phyloP scores from a whole-genome alignment of 768 basidiomycete species.

The Xerocomus brunneocitrinus region DNA sequence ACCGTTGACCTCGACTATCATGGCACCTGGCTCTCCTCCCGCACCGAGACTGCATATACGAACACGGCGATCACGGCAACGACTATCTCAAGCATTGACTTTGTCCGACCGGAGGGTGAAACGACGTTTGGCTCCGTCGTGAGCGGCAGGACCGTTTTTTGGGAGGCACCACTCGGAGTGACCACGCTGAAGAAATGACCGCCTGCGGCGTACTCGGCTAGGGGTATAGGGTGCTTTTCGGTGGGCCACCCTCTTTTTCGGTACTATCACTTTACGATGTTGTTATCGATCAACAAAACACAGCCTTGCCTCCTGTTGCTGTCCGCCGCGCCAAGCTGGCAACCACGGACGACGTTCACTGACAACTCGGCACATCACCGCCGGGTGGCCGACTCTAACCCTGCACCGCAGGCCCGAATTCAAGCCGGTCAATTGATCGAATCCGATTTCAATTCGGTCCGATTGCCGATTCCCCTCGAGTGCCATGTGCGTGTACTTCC shows the following conservation, averaged over 20 bases:
- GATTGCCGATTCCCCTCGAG: not conserved
- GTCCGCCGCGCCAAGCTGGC: too few species aligned
- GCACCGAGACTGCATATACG: not conserved
- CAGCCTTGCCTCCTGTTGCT: too few species aligned
- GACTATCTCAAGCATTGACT: not conserved
- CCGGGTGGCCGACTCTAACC: too few species aligned
- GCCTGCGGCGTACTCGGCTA: not conserved
- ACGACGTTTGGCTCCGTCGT: too few species aligned
- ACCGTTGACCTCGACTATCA: slow-evolving; percentile 22
- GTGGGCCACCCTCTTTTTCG: not conserved
- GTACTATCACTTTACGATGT: not conserved
- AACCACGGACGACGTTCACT: too few species aligned
- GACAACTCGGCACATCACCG: too few species aligned
- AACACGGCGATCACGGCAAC: not conserved
- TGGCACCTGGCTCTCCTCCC: not conserved
- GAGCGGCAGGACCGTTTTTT: not conserved
- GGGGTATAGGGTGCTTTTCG: not conserved
- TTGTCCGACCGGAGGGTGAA: not conserved
- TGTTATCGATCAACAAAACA: too few species aligned
- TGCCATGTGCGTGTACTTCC: not conserved
- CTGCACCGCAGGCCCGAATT: too few species aligned
- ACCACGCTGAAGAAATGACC: not conserved
- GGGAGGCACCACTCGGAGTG: too few species aligned
- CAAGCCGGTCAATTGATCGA: not conserved
- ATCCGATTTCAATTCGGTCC: too few species aligned